Base-by-base conservation (phyloP, 2,329 filamentous ascomycete species). In the Conoideocrella luteorostrata region DNA sequence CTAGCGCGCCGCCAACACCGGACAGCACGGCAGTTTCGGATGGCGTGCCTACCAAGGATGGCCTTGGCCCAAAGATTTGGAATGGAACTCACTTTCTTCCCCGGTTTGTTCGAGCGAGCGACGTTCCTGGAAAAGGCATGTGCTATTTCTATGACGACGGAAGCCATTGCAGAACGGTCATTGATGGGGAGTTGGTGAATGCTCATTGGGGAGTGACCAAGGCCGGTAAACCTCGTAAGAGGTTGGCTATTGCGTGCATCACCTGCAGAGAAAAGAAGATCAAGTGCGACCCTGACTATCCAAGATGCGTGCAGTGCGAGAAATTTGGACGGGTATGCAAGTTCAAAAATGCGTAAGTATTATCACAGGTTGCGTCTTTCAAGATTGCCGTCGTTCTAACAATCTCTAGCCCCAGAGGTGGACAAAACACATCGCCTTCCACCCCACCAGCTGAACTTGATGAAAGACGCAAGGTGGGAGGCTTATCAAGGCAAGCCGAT, bases 221-320 rank as follows among this genome's bases (percentile, higher is more conserved):
- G 66, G 89, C 90, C 2, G 90, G 90, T 12, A 95, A 95, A 68
- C 89, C 90, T 38, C 80, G 90, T 52, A 96, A 96, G 68, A 77
- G 90, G 45, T 73, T 95, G 45, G 89, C 90, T 20, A 89, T 95
- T 61, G 88, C 88, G n/a, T 96, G 90, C 59, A 75, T 95, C 46
- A 93, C 88, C 11, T 96, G 90, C 62, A 80, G 90, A 40, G 89
- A 95, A 67, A 96, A 95, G 79, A 96, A 95, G 73, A 95, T 96
- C 68, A 95, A 95, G 64, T 96, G 90, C 58, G 88, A 95, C 52
- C 90, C 89, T 2, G 88, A 90, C 54, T 84, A 80, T 51, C 86
- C 86, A 30, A 88, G 88, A 53, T 96, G 90, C 56, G 78, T 90
- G 43, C 89, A 95, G 65, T 96, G 90, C 62, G 85, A 93, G 60